These are phyloP conservation scores for Metschnikowia chrysomelidarum DNA, from an alignment of 805 yeast species.

Conservation along the genomic window DNA sequence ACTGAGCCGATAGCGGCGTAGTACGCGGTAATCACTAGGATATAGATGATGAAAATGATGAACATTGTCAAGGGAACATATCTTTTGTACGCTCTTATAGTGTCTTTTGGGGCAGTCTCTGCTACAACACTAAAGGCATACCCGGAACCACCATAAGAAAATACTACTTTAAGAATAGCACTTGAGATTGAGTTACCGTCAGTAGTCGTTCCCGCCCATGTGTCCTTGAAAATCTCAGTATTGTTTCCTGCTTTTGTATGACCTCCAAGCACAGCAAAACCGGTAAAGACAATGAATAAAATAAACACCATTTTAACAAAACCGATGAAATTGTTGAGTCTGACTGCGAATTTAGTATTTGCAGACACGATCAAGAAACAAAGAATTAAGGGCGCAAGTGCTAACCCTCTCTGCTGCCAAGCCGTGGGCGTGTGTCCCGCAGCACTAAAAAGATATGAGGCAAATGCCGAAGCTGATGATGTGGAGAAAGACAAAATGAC, in stretches of 20 bases:
- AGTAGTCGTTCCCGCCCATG: constrained; percentile 41
- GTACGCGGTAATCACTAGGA: constrained; percentile 33
- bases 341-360: constrained; percentile 29
- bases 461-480: constrained; percentile 38
- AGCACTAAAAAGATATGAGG: constrained; percentile 32
- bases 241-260: constrained; percentile 33
- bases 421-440: constrained; percentile 27
- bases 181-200: constrained; percentile 42
- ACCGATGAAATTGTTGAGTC: constrained; percentile 32
- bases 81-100: constrained; percentile 25
- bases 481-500: constrained; percentile 36
- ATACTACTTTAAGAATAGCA: constrained; percentile 44
- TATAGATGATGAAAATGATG: constrained; percentile 30
- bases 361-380: constrained; percentile 22
- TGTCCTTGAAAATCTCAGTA: constrained; percentile 32
- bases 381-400: constrained; percentile 29
- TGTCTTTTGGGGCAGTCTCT: constrained; percentile 26
- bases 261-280: constrained; percentile 38
- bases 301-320: constrained; percentile 34
- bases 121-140: constrained; percentile 41
- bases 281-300: constrained; percentile 32
- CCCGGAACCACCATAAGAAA: constrained; percentile 41
- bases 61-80: constrained; percentile 33
- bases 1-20: constrained; percentile 28
- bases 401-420: constrained; percentile 39